A percentile compares a stretch with the other conserved stretches of the same genome.
Conservation (phyloP, 805 yeast genomes). For the Pichia cephalocereana region DNA sequence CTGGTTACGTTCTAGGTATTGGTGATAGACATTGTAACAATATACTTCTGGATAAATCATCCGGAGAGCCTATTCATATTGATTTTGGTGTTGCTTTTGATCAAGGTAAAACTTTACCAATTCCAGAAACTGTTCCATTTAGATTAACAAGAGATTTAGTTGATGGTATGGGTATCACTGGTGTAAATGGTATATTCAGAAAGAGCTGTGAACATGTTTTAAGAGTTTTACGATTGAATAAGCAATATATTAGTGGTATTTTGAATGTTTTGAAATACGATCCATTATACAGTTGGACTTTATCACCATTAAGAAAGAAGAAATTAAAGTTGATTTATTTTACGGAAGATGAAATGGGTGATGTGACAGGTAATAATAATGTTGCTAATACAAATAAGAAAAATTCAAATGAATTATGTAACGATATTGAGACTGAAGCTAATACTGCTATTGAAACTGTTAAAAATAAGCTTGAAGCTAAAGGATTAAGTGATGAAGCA, state of each 20-base stretch:
- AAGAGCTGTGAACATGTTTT: conserved; percentile 68
- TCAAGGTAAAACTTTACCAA: conserved; percentile 73
- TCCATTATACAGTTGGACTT: conserved; percentile 86
- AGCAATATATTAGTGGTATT: conserved; percentile 66
- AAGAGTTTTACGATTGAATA: conserved; percentile 53
- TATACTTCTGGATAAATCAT: conserved; percentile 64
- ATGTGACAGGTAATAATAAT: conserved; percentile 13
- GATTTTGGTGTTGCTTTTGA: conserved; percentile 96
- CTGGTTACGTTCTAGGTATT: conserved; percentile 81
- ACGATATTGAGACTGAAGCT: conserved; percentile 55
- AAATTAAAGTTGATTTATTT: conserved; percentile 37
- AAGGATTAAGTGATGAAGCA: conserved; percentile 73
- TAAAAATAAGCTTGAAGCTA: conserved; percentile 53
- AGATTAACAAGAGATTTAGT: conserved; percentile 82
- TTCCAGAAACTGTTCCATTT: conserved; percentile 94
- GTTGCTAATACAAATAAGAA: conserved; percentile 4
- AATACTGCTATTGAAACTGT: conserved; percentile 70
- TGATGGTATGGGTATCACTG: conserved; percentile 90
- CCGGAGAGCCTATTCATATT: conserved; percentile 93
- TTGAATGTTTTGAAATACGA: conserved; percentile 84
- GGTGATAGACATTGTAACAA: conserved; percentile 96
- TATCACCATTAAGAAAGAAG: conserved; percentile 62
- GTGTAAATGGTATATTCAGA: conserved; percentile 68
- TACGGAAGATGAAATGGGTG: conserved; percentile 11
- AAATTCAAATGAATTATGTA: background rate